A percentile compares a stretch with the other conserved stretches of the same genome.
phyloP scores from a whole-genome alignment of 768 basidiomycete genomes.

The Butyriboletus loyo region DNA sequence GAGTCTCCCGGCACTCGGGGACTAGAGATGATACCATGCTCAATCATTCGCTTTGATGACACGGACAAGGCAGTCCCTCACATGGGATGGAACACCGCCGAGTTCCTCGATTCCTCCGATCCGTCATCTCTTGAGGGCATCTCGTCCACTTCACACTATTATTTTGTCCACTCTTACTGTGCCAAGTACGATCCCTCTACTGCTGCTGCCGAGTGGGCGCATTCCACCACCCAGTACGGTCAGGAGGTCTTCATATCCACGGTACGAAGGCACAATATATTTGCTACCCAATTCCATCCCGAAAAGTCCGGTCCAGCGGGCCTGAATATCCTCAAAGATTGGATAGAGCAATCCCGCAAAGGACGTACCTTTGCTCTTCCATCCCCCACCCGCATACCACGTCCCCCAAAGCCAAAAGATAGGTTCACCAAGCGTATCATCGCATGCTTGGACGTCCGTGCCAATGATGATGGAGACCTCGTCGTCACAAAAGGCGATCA shows the following conservation, averaged over 20 bases:
- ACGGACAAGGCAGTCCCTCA: conserved; percentile 88
- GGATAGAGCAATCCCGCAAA: conserved; percentile 62
- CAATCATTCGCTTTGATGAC: conserved; percentile 71
- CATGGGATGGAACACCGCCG: conserved; percentile 93
- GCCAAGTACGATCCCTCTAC: conserved; percentile 67
- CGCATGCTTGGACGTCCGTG: conserved; percentile 96
- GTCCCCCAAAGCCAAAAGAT: conserved; percentile 46
- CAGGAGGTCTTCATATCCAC: conserved; percentile 85
- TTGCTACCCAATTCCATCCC: conserved; percentile 95
- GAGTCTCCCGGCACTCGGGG: conserved; percentile 71
- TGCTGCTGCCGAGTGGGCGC: conserved; percentile 68
- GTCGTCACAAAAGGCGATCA: conserved; percentile 99
- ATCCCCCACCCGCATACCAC: conserved; percentile 28
- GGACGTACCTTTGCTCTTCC: conserved; percentile 35
- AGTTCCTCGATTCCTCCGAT: conserved; percentile 47
- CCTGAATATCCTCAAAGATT: conserved; percentile 70
- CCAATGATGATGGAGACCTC: conserved; percentile 93
- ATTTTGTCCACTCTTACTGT: conserved; percentile 96
- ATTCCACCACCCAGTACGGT: conserved; percentile 93
- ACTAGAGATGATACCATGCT: conserved; percentile 79
- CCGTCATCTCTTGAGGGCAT: conserved; percentile 44
- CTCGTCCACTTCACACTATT: conserved; percentile 68
- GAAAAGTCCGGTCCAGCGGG: conserved; percentile 95
- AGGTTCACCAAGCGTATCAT: conserved; percentile 91
- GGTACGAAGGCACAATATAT: conserved; percentile 80